Base-by-base conservation (phyloP, 139 green algal genomes). In the Micromonas pusilla region DNA sequence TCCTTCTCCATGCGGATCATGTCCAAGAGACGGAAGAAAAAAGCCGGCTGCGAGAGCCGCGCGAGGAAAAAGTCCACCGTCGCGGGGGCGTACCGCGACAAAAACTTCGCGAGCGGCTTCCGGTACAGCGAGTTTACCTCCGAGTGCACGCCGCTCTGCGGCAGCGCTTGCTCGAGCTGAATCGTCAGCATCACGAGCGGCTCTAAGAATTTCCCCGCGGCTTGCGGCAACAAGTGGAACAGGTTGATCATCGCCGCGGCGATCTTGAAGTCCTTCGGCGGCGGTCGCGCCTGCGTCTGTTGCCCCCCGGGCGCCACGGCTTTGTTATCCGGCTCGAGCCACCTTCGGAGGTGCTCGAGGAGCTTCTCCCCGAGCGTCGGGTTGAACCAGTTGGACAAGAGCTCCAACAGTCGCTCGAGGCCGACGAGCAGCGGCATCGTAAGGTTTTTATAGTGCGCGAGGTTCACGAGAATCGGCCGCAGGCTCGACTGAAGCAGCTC, bases 331-430 rank as follows among this genome's bases (percentile, higher is more conserved):
- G 45, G 57, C 77, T 82, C 73, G 66, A 85, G 74, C 37, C 66
- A 76, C 53, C 26, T 89, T 84, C 71, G 83, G 31, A 98, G 83
- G 83, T 98, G 94, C 54, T 97, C 92, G 36, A 96, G 85, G 38
- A 98, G 88, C 83, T 96, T 97, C 70, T 98, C 89, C 13, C 94
- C 94, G 53, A 98, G 87, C 3, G 90, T 94, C 25, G 91, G 84
- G 83, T 96, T 98, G 86, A 98, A 98, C 87, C 90, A 95, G 75
- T 91, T 89, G 62, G 82, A 82, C 36, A 96, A 88, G 63, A 97
- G 89, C 81, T 92, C 86, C 67, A 96, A 80, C 73, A 97, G 84
- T 5, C 86, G 81, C 28, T 86, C 88, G 57, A 97, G 78, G 36
- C 91, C 89, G 16, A 84, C 78, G 53, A 95, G 84, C 57, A 95